A percentile compares a stretch with the other conserved stretches of the same genome.
Conservation (phyloP, 805 yeast species). For the Candida hispaniensis region DNA sequence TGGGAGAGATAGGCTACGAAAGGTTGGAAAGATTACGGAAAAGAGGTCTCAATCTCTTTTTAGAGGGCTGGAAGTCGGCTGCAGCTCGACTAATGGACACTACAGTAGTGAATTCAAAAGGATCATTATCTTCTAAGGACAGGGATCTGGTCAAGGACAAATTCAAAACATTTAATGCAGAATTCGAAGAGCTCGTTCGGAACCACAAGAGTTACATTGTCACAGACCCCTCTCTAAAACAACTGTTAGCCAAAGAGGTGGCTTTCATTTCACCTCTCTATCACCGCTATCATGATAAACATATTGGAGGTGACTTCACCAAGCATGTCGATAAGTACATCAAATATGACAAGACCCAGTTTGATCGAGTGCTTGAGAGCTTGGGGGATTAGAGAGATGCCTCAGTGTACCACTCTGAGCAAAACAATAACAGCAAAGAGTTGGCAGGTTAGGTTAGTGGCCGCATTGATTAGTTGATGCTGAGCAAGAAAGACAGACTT, state of each 20-base stretch:
- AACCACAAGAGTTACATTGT: slow-evolving; percentile 56
- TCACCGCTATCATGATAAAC: slow-evolving; percentile 72
- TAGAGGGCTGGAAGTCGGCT: slow-evolving; percentile 65
- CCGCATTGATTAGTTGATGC: too few species aligned
- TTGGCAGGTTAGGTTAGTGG: too few species aligned
- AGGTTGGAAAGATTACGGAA: slow-evolving; percentile 61
- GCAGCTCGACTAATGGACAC: slow-evolving; percentile 72
- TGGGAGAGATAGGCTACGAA: slow-evolving; percentile 50
- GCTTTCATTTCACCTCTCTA: slow-evolving; percentile 72
- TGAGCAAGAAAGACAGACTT: too few species aligned
- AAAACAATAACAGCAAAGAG: neutral
- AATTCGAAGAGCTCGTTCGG: slow-evolving; percentile 65
- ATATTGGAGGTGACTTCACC: slow-evolving; percentile 56
- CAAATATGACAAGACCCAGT: slow-evolving; percentile 41
- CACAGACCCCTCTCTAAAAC: slow-evolving; percentile 54
- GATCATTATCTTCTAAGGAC: slow-evolving; percentile 51
- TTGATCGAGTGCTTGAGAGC: slow-evolving; percentile 33
- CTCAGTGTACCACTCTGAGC: neutral
- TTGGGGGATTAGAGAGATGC: slow-evolving; percentile 21
- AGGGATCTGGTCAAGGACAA: slow-evolving; percentile 75
- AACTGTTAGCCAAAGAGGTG: slow-evolving; percentile 57
- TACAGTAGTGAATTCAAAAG: slow-evolving; percentile 49
- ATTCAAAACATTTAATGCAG: slow-evolving; percentile 68
- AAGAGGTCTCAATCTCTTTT: slow-evolving; percentile 58
- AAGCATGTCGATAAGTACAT: slow-evolving; percentile 62